A percentile compares a stretch with the other conserved stretches of the same genome.
phyloP scores from a whole-genome alignment of 108 stramenopile species.

The Nitzschia palea region DNA sequence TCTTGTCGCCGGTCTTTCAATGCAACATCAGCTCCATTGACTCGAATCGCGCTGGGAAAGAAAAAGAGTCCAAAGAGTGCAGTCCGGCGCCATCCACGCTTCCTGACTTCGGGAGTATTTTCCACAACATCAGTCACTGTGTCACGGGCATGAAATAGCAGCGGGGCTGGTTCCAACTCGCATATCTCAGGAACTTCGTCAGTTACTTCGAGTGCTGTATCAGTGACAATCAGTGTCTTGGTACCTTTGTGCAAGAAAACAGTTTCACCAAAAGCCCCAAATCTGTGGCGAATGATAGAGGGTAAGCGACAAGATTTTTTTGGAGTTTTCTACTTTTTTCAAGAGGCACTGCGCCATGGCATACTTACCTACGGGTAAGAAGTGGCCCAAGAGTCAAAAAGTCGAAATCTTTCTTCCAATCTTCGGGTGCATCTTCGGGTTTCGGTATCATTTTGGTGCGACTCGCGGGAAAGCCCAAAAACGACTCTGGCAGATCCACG shows the following conservation, averaged over 20 bases:
- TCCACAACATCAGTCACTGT: constrained; percentile 77
- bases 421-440: constrained; percentile 61
- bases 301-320: too few species aligned
- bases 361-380: constrained; percentile 48
- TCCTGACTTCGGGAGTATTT: constrained; percentile 73
- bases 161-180: constrained; percentile 78
- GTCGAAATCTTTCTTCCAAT: constrained; percentile 76
- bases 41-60: constrained; percentile 75
- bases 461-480: constrained; percentile 79
- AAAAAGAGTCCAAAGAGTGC: constrained; percentile 91
- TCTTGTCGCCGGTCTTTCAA: constrained; percentile 74
- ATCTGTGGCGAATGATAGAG: constrained; percentile 36
- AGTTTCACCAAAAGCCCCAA: constrained; percentile 92
- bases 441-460: constrained; percentile 60
- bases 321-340: too few species aligned
- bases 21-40: constrained; percentile 76
- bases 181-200: constrained; percentile 82
- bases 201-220: constrained; percentile 85
- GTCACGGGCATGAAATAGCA: constrained; percentile 92
- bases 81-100: constrained; percentile 88
- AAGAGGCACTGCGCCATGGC: too few species aligned
- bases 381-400: constrained; percentile 82
- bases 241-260: constrained; percentile 89
- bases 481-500: constrained; percentile 67
- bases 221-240: constrained; percentile 87